Evolutionary conservation across 148 eudicot genomes (phyloP), one percentile per base, ranked within the genome.

Genomic region (Beta vulgaris): DNA sequence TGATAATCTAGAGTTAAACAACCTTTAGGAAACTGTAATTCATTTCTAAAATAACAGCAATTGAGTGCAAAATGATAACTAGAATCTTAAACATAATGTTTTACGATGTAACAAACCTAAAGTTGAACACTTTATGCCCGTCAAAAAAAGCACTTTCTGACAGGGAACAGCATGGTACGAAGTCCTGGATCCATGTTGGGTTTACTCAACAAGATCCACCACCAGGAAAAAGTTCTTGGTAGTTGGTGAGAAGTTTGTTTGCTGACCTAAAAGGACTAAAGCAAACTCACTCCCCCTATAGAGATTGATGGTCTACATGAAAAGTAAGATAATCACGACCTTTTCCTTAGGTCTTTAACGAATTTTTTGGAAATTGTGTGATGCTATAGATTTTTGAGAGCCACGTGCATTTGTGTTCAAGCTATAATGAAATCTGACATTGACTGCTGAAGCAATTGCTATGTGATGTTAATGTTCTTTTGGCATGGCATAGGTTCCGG

Each of bases 401-500:
- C 23, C 35, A 35, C 28, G 26, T 42, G 58, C 73, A 43, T 35
- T 55, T 58, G 61, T 10, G 18, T 76, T 35, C 3, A 75, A 65
- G 71, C 34, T 28, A 16, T 60, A 44, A 46, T 51, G 19, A 58
- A 12, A 51, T 60, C 19, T 14, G 23, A 40, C 8, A 48, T 44
- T 42, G 55, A 43, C 3, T 25, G 31, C 3, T 58, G 32, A 25
- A 58, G 62, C 54, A 69, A 12, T 29, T 72, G 10, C 26, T 58
- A n/a, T n/a, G n/a, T n/a, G 14, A 54, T 34, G 40, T 34, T 59
- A 44, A 64, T 67, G 28, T 69, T 83, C 53, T 63, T 39, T 54
- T 87, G 78, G 31, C 44, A 62, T 64, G 28, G 65, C 58, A 34
- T 75, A 95, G 99, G 88, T 95, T 84, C 99, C 99, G 37, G 83